Evolutionary conservation across 2,329 filamentous ascomycete genomes (phyloP), one percentile per base, ranked within the genome.

Genomic region (Aspergillus quadricinctus): DNA sequence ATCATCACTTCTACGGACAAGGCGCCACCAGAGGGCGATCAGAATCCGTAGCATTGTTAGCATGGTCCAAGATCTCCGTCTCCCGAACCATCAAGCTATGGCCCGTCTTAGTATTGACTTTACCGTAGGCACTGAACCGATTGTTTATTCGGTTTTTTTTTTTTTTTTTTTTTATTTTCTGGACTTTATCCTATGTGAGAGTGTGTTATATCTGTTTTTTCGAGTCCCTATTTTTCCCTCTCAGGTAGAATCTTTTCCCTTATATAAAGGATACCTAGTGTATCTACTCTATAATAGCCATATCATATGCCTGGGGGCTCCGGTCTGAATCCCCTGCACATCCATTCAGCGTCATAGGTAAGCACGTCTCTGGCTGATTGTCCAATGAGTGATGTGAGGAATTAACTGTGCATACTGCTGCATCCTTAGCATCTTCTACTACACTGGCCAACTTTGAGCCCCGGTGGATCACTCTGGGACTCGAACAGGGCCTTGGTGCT

Each of bases 391-490:
- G 49, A 21, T 4, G 23, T 11, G 48, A 35, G 6, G 23, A 40
- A 21, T 50, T 31, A 21, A 19, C 10, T 29, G 27, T 3, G 8
- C 29, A 9, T 35, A 37, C 49, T 35, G 21, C 48, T 57, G 56
- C 57, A 59, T 59, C 54, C 54, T 43, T 53, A 55, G 53, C 56
- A 64, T 55, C 52, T 43, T 54, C 52, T 41, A 37, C 40, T 55
- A 54, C 48, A 57, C 55, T 61, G 60, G 61, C 56, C 58, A 49
- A 55, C 58, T 45, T 61, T 58, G 57, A 57, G 61, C 55, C 43
- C 56, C 56, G 52, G 62, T 62, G 62, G 62, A 62, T 57, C 61
- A 50, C 50, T 58, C 49, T 59, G 55, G 57, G 57, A 54, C 50
- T 53, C 57, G 59, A 59, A 57, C 57, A 60, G 50, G 52, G 48